These are phyloP conservation scores for Zasmidium citrigriseum DNA, from an alignment of 2,329 filamentous ascomycete species.

Conservation along the genomic window DNA sequence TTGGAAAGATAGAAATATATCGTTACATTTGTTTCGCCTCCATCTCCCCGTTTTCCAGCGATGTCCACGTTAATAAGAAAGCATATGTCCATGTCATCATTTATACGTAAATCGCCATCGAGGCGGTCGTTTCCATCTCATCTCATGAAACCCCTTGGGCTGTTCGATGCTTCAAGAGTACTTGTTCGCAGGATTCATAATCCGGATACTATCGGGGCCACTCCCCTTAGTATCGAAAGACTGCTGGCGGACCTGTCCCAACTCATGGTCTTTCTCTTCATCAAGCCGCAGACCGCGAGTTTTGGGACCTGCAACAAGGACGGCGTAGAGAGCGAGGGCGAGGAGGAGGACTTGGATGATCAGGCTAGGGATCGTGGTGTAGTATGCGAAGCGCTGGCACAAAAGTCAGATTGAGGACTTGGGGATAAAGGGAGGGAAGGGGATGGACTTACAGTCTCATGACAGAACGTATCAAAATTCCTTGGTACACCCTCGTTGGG, in stretches of 20 bases:
- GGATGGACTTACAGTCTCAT: constrained; percentile 40
- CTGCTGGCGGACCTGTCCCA: constrained; percentile 10
- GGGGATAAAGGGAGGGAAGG: constrained; percentile 1
- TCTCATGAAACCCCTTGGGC: too few relatives aligned
- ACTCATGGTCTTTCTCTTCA: constrained; percentile 27
- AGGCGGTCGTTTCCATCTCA: too few relatives aligned
- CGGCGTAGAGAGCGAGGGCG: constrained; percentile 19
- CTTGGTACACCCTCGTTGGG: constrained; percentile 28
- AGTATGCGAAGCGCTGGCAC: constrained; percentile 45
- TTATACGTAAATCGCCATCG: too few relatives aligned
- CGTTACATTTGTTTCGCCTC: too few relatives aligned
- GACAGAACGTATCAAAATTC: constrained; percentile 43
- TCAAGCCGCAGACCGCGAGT: constrained; percentile 14
- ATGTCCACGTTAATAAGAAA: too few relatives aligned
- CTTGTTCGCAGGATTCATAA: constrained; percentile 8
- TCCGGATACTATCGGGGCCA: constrained; percentile 15
- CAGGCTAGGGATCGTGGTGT: constrained; percentile 44
- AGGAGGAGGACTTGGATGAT: constrained; percentile 39
- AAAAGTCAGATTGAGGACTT: not conserved
- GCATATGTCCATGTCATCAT: too few relatives aligned
- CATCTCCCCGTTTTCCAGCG: too few relatives aligned
- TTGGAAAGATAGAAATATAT: too few relatives aligned
- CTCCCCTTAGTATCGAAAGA: constrained; percentile 24
- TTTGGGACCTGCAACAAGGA: constrained; percentile 2
- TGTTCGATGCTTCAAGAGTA: too few relatives aligned